Evolutionary conservation across 2,329 filamentous ascomycete species (phyloP), one percentile per base, ranked within the genome.

Genomic region (Xylariaceae sp.): DNA sequence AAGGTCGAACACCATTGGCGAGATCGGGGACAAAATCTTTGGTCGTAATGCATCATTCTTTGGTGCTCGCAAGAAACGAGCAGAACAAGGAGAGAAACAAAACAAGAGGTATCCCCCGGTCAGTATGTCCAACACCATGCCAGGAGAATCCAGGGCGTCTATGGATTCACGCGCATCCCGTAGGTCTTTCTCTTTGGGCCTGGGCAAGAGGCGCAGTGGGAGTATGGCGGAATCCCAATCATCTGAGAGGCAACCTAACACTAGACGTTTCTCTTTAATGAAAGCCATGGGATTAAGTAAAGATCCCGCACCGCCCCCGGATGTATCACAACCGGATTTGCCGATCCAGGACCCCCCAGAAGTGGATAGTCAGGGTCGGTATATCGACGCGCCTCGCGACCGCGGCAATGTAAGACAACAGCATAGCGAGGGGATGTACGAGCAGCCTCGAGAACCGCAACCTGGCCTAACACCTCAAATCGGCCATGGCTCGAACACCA

Each of bases 41-140:
- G 89, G 90, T 40, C 85, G 92, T 57, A 89, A 85, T 61, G 88
- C 87, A 13, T 94, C 89, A 8, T 78, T 94, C 55, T 92, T 94
- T 67, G 85, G 87, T n/a, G 79, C 82, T 37, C 67, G 67, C 40
- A 70, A 68, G 65, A 70, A 67, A 63, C 67, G 65, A 32, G 47
- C 64, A 32, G 63, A 67, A 19, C 67, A 67, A 49, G 59, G 67
- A 53, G 73, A 77, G 59, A 84, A 89, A 68, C 85, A 85, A 58
- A 74, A 80, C 49, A 85, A 83, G 68, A 86, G 81, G 59, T 95
- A 96, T 66, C 92, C 92, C 52, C 92, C 92, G 3, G 88, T 92
- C 45, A 96, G 91, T 74, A 95, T 96, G 90, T 83, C 87, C 57
- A 86, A 87, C 58, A 77, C 83, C 1, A 82, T 87, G 70, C 75